Percentiles rank a stretch among this genome's conserved stretches.
These are phyloP conservation scores for Termitomyces sp. DNA, from an alignment of 768 basidiomycete genomes.

Conservation along the genomic window DNA sequence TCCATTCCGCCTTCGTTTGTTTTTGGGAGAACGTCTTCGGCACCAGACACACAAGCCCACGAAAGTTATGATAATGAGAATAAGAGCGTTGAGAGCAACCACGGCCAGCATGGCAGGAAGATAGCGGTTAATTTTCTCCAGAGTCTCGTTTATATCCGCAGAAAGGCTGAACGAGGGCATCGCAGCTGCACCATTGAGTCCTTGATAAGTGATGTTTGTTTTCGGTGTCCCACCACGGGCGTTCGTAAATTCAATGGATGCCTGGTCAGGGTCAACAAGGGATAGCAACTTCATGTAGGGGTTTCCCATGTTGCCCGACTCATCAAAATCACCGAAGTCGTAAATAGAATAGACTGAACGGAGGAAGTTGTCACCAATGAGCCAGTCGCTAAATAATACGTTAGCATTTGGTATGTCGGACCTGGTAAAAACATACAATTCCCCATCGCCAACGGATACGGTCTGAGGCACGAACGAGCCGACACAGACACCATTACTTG, in stretches of 20 bases:
- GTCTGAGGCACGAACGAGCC: slow-evolving; percentile 72
- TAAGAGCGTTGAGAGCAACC: slow-evolving; percentile 72
- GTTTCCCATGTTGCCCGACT: slow-evolving; percentile 57
- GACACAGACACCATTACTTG: slow-evolving; percentile 41
- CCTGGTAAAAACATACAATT: slow-evolving; percentile 49
- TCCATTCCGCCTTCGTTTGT: slow-evolving; percentile 29
- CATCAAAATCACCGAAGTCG: slow-evolving; percentile 77
- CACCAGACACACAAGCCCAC: slow-evolving; percentile 50
- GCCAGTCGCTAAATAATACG: slow-evolving; percentile 58
- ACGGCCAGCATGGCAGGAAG: slow-evolving; percentile 72
- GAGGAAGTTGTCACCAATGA: slow-evolving; percentile 78
- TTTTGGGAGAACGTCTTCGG: slow-evolving; percentile 33
- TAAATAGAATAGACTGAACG: slow-evolving; percentile 81
- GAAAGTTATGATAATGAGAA: slow-evolving; percentile 51
- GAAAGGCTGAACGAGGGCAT: slow-evolving; percentile 49
- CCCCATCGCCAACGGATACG: slow-evolving; percentile 49
- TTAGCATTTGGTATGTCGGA: background rate
- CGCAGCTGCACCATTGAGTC: slow-evolving; percentile 35
- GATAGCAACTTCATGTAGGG: slow-evolving; percentile 76
- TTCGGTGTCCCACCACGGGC: slow-evolving; percentile 59
- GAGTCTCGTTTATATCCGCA: slow-evolving; percentile 47
- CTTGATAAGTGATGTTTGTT: slow-evolving; percentile 65
- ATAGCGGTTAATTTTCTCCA: slow-evolving; percentile 58
- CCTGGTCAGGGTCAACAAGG: slow-evolving; percentile 61
- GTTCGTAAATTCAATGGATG: slow-evolving; percentile 65